These are phyloP conservation scores for Dimargaris verticillata DNA, from an alignment of 192 early-diverging fungal genomes.

Conservation along the genomic window DNA sequence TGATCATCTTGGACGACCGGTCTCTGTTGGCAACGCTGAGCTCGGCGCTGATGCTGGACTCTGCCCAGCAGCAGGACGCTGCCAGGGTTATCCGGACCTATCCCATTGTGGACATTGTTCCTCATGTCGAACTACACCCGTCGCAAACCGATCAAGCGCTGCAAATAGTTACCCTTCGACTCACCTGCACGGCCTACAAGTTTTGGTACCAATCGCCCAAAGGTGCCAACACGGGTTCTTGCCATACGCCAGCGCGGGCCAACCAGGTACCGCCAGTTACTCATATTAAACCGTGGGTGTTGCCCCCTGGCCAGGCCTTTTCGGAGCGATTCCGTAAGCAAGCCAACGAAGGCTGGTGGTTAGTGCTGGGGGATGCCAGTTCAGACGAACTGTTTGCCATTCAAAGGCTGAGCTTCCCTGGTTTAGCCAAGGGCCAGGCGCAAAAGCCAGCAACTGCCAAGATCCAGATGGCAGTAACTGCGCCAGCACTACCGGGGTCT, in stretches of 20 bases:
- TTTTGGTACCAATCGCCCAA: conserved; percentile 23
- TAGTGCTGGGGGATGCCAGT: conserved; percentile 51
- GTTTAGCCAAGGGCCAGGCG: conserved; percentile 14
- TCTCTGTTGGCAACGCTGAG: conserved; percentile 11
- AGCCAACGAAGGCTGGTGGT: conserved; percentile 90
- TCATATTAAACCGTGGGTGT: conserved; percentile 10
- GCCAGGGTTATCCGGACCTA: conserved; percentile 22
- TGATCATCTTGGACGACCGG: conserved; percentile 24
- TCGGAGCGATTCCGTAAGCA: conserved; percentile 77
- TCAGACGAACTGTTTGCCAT: conserved; percentile 56
- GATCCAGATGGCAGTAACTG: conserved; percentile 14
- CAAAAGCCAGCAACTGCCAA: too few species aligned
- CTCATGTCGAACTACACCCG: neutral
- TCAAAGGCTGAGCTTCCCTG: conserved; percentile 59
- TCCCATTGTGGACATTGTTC: conserved; percentile 27
- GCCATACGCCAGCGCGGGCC: conserved; percentile 2
- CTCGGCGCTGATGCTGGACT: conserved; percentile 12
- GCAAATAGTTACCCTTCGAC: conserved; percentile 2
- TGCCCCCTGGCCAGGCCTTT: conserved; percentile 40
- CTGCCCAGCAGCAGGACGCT: conserved; percentile 11
- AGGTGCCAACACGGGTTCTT: conserved; percentile 14
- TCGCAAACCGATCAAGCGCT: neutral
- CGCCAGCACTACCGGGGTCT: too few species aligned
- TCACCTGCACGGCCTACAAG: conserved; percentile 28
- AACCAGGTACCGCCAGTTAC: too few species aligned